phyloP scores from a whole-genome alignment of 2,329 filamentous ascomycete species.

The Scedosporium boydii region DNA sequence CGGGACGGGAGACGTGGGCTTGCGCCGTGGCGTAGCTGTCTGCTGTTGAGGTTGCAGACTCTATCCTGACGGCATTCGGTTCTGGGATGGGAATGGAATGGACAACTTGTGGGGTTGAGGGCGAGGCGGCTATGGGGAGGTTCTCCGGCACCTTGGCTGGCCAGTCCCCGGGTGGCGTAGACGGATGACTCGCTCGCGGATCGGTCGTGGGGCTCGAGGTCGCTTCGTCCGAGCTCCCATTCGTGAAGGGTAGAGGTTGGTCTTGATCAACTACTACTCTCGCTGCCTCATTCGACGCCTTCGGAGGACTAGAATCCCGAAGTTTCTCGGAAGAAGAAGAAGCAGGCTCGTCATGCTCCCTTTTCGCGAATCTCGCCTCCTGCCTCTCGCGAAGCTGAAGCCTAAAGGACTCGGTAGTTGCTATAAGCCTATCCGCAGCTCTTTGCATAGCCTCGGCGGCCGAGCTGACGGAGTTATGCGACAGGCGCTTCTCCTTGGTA shows the following conservation, averaged over 20 bases:
- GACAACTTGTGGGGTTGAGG: conserved; percentile 1
- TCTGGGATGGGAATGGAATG: not conserved
- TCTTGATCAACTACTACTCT: not conserved
- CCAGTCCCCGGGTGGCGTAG: not conserved
- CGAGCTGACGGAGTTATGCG: conserved; percentile 5
- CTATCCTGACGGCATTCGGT: not conserved
- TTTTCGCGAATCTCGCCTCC: not conserved
- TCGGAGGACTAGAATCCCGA: not conserved
- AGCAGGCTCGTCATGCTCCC: not conserved
- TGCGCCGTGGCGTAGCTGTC: not conserved
- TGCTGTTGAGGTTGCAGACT: not conserved
- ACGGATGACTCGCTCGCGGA: not conserved
- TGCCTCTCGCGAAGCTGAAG: conserved; percentile 9
- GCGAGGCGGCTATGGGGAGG: not conserved
- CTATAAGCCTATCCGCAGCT: conserved; percentile 10
- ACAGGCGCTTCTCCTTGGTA: conserved; percentile 4
- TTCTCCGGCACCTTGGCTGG: not conserved
- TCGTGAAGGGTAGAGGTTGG: conserved; percentile 3
- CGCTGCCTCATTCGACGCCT: not conserved
- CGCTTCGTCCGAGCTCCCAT: not conserved
- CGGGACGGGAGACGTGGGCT: not conserved
- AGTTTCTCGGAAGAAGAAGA: not conserved
- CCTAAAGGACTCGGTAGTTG: conserved; percentile 9
- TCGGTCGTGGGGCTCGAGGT: not conserved
- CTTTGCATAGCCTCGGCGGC: conserved; percentile 10